Evolutionary conservation across 78 protist species (phyloP).

Genomic region (Speleostelium caveatum): DNA sequence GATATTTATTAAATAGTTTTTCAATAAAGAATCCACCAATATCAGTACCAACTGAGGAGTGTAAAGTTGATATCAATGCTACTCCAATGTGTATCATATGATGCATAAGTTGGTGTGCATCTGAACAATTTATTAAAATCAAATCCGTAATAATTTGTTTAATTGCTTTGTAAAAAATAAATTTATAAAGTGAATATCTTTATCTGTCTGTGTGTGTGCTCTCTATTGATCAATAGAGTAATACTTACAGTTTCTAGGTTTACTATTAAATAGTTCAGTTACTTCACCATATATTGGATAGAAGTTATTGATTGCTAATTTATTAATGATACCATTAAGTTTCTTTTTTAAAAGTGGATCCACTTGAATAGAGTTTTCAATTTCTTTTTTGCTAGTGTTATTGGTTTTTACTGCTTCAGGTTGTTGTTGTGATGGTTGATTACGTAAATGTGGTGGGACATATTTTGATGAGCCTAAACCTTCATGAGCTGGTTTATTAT

Average conservation of each 20-base stretch:
- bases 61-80: slow-evolving; percentile 43
- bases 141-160: slow-evolving; percentile 36
- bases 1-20: slow-evolving; percentile 8
- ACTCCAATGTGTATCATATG: slow-evolving; percentile 41
- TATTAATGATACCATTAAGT: slow-evolving; percentile 53
- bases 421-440: neutral
- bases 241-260: slow-evolving; percentile 65
- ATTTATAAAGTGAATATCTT: neutral
- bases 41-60: slow-evolving; percentile 40
- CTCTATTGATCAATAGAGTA: too few species aligned
- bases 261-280: slow-evolving; percentile 21
- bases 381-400: neutral
- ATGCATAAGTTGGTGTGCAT: slow-evolving; percentile 46
- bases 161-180: slow-evolving; percentile 3
- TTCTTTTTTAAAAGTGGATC: slow-evolving; percentile 40
- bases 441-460: slow-evolving; percentile 67
- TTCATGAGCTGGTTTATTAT: slow-evolving; percentile 40
- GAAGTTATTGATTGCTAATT: slow-evolving; percentile 61
- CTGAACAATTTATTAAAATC: slow-evolving; percentile 24
- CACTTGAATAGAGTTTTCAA: neutral
- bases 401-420: neutral
- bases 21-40: slow-evolving; percentile 65
- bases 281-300: slow-evolving; percentile 42
- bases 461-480: slow-evolving; percentile 31
- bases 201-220: neutral